phyloP scores from a whole-genome alignment of 1,139 yeast species.

The Suhomyces kunorum region DNA sequence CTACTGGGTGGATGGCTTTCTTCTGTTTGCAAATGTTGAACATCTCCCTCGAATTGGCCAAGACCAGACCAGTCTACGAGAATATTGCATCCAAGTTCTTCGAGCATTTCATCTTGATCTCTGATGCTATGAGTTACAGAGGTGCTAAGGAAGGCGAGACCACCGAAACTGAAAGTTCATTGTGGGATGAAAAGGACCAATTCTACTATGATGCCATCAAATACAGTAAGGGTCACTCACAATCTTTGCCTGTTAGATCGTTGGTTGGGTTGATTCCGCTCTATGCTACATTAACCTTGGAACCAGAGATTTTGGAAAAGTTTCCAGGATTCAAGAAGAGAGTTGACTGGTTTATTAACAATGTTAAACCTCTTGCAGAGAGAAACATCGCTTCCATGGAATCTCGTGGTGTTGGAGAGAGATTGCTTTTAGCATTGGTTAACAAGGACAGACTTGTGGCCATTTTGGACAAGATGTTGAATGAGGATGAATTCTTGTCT shows the following conservation, averaged over 20 bases:
- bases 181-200: constrained; percentile 90
- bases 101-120: constrained; percentile 89
- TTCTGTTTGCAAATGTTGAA: constrained; percentile 89
- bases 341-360: constrained; percentile 81
- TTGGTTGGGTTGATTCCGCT: constrained; percentile 91
- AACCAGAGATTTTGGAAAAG: constrained; percentile 76
- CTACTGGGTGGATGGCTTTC: constrained; percentile 99
- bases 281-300: constrained; percentile 87
- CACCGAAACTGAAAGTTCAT: constrained; percentile 56
- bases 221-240: constrained; percentile 73
- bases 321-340: constrained; percentile 87
- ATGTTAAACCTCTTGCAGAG: constrained; percentile 70
- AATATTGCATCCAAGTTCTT: constrained; percentile 94
- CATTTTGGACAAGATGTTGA: constrained; percentile 79
- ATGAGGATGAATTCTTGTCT: constrained; percentile 84
- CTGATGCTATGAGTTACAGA: constrained; percentile 90
- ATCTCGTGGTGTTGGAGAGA: constrained; percentile 81
- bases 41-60: constrained; percentile 88
- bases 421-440: constrained; percentile 79
- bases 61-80: constrained; percentile 84
- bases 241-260: constrained; percentile 83
- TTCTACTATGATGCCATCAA: constrained; percentile 92
- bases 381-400: constrained; percentile 91
- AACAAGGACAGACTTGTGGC: constrained; percentile 77
- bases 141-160: constrained; percentile 48